Percentiles rank a stretch among this genome's conserved stretches.
Conservation (phyloP, 2,329 filamentous ascomycete genomes). For the Basipetospora chlamydospora region DNA sequence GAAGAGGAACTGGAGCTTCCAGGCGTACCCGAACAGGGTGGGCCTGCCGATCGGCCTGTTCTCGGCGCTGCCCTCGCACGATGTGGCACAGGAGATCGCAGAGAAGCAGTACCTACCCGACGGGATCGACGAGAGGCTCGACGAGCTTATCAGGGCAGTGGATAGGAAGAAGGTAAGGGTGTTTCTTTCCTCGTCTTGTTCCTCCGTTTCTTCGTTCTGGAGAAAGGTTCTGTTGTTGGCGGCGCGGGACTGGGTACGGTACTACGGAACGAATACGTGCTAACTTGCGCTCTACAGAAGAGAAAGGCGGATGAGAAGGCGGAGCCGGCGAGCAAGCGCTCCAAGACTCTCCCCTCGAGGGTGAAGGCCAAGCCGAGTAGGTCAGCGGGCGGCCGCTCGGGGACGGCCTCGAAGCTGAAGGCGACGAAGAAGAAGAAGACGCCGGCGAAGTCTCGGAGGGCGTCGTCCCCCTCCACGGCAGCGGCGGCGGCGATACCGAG, state of each 20-base stretch:
- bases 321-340: constrained; percentile 26
- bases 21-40: constrained; percentile 69
- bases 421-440: constrained; percentile 2
- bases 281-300: constrained; percentile 30
- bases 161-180: constrained; percentile 55
- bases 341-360: constrained; percentile 13
- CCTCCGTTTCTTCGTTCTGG: neutral
- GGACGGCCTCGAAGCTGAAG: constrained; percentile 1
- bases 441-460: constrained; percentile 1
- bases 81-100: constrained; percentile 69
- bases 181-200: neutral
- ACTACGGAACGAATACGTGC: no score
- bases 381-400: no score
- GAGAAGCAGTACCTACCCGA: constrained; percentile 74
- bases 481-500: constrained; percentile 6
- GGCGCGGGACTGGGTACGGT: no score
- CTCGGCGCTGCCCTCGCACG: constrained; percentile 57
- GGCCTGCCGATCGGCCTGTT: constrained; percentile 71
- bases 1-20: constrained; percentile 70
- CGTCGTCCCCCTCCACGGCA: constrained; percentile 9
- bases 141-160: constrained; percentile 46
- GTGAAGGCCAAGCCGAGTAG: constrained; percentile 19
- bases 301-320: constrained; percentile 39
- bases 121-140: constrained; percentile 59
- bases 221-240: no score